Conservation (phyloP, 257 asterid genomes). For the Linderniella brevidens region DNA sequence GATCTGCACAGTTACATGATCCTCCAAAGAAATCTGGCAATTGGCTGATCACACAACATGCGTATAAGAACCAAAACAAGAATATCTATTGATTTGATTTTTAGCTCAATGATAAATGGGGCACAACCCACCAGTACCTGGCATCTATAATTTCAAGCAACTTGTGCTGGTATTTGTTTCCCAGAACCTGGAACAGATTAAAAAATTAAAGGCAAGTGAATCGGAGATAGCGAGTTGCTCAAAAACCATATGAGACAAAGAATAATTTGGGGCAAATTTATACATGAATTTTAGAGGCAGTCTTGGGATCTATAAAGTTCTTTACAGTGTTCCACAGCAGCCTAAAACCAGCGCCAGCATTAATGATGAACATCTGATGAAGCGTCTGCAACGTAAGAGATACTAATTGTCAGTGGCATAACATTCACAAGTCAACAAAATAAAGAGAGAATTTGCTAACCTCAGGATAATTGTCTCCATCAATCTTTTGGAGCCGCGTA, state of each 20-base stretch:
- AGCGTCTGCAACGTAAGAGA: conserved; percentile 37
- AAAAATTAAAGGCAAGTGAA: conserved; percentile 5
- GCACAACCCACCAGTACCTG: conserved; percentile 28
- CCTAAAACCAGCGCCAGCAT: conserved; percentile 75
- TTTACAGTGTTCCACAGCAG: conserved; percentile 42
- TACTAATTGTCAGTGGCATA: not conserved
- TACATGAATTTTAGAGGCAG: conserved; percentile 7
- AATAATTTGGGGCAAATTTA: not conserved
- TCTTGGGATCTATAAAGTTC: conserved; percentile 6
- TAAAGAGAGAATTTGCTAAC: conserved; percentile 18
- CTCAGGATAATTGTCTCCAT: conserved; percentile 84
- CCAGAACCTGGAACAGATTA: conserved; percentile 45
- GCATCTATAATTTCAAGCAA: conserved; percentile 62
- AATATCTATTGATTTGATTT: not conserved
- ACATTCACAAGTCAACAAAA: conserved; percentile 9
- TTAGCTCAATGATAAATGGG: conserved; percentile 2
- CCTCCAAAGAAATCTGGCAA: conserved; percentile 78
- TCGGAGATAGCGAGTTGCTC: conserved; percentile 8
- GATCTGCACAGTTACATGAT: conserved; percentile 51
- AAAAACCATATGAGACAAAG: conserved; percentile 4
- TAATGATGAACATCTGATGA: conserved; percentile 71
- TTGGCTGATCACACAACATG: conserved; percentile 27
- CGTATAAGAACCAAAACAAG: conserved; percentile 5
- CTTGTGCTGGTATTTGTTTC: conserved; percentile 61
- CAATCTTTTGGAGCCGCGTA: conserved; percentile 66